These are phyloP conservation scores for Aspergillus pseudoglaucus DNA, from an alignment of 2,329 filamentous ascomycete species.

Conservation along the genomic window DNA sequence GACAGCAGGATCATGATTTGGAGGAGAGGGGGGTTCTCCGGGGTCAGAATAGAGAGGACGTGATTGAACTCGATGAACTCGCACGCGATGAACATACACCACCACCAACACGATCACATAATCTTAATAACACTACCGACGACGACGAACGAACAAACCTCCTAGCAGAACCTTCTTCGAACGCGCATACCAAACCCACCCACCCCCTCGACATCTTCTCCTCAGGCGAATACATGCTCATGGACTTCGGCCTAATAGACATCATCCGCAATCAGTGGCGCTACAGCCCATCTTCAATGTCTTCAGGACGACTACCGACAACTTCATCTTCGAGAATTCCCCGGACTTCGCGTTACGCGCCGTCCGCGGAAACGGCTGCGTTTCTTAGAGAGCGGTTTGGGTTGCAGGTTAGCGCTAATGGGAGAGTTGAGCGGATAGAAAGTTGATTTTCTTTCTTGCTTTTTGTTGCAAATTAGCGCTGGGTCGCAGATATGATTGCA, in stretches of 20 bases:
- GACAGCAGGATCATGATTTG: slow-evolving; percentile 50
- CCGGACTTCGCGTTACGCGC: slow-evolving; percentile 20
- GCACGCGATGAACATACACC: slow-evolving; percentile 14
- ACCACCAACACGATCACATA: slow-evolving; percentile 8
- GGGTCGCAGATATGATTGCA: background rate
- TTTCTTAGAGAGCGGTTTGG: slow-evolving; percentile 34
- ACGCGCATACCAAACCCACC: slow-evolving; percentile 13
- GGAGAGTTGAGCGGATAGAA: slow-evolving; percentile 26
- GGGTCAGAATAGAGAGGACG: slow-evolving; percentile 23
- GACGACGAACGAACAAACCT: slow-evolving; percentile 22
- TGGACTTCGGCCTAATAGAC: slow-evolving; percentile 30
- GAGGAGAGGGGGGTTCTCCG: slow-evolving; percentile 53
- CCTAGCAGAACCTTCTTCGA: slow-evolving; percentile 25
- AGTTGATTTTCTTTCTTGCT: slow-evolving; percentile 8
- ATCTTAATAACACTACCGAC: slow-evolving; percentile 5
- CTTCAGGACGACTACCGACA: background rate
- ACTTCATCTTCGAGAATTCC: background rate
- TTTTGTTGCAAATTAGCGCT: background rate
- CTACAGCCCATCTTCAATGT: slow-evolving; percentile 17
- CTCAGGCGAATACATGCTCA: slow-evolving; percentile 32
- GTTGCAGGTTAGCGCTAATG: slow-evolving; percentile 29
- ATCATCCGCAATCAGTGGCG: slow-evolving; percentile 36
- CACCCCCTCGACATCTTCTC: slow-evolving; percentile 35
- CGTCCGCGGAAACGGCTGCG: slow-evolving; percentile 29
- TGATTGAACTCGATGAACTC: slow-evolving; percentile 36